These are phyloP conservation scores for Yarrowia sp. DNA, from an alignment of 805 yeast genomes.

Conservation along the genomic window DNA sequence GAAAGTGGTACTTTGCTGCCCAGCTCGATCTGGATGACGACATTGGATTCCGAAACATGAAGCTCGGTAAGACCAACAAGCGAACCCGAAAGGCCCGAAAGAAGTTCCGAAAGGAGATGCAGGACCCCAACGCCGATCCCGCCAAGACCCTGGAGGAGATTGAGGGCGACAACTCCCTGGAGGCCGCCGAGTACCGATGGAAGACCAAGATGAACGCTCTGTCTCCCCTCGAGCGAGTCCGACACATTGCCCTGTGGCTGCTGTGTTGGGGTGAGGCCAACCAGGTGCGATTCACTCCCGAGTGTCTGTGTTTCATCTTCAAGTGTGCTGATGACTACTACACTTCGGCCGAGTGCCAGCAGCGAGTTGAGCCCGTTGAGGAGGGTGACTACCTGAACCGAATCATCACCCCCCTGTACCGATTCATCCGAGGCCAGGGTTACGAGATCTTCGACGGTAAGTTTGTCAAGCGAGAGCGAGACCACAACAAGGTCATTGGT, in stretches of 20 bases:
- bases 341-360: slow-evolving; percentile 88
- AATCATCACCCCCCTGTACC: slow-evolving; percentile 87
- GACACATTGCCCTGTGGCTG: slow-evolving; percentile 68
- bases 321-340: slow-evolving; percentile 94
- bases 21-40: slow-evolving; percentile 78
- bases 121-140: slow-evolving; percentile 58
- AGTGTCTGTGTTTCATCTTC: slow-evolving; percentile 89
- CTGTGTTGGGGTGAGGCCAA: slow-evolving; percentile 82
- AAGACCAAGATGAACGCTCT: slow-evolving; percentile 64
- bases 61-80: slow-evolving; percentile 57
- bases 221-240: slow-evolving; percentile 63
- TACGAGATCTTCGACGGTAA: slow-evolving; percentile 63
- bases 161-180: slow-evolving; percentile 70
- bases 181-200: slow-evolving; percentile 86
- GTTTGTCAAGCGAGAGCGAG: slow-evolving; percentile 69
- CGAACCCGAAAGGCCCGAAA: slow-evolving; percentile 58
- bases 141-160: slow-evolving; percentile 69
- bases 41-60: slow-evolving; percentile 63
- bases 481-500: slow-evolving; percentile 69
- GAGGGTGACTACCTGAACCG: slow-evolving; percentile 86
- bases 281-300: slow-evolving; percentile 89
- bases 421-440: slow-evolving; percentile 71
- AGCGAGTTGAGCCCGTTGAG: slow-evolving; percentile 56
- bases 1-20: slow-evolving; percentile 92
- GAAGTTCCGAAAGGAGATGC: slow-evolving; percentile 56